Conservation (phyloP, 805 yeast species). For the Cyberlindnera galapagoensis region DNA sequence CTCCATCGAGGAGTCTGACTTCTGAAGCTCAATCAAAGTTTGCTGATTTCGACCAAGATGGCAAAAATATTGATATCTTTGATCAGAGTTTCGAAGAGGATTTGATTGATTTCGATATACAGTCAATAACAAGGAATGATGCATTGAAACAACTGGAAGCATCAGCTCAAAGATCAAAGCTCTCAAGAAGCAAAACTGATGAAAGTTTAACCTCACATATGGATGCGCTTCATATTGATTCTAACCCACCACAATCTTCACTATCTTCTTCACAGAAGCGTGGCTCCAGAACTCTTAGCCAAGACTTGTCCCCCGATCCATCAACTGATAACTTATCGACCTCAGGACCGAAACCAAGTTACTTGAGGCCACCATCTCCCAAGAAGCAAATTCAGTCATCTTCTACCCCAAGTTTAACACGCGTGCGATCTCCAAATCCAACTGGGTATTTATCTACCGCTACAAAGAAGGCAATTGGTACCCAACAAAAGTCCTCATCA, state of each 20-base stretch:
- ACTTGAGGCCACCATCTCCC: too few species aligned
- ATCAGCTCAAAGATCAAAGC: constrained; percentile 15
- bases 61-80: constrained; percentile 18
- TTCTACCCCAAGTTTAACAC: too few species aligned
- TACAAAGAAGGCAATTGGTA: constrained; percentile 4
- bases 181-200: constrained; percentile 12
- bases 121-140: constrained; percentile 18
- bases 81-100: constrained; percentile 22
- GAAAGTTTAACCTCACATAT: constrained; percentile 7
- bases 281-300: too few species aligned
- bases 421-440: constrained; percentile 1
- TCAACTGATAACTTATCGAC: too few species aligned
- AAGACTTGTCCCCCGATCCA: too few species aligned
- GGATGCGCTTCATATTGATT: not conserved
- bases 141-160: constrained; percentile 23
- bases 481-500: constrained; percentile 9
- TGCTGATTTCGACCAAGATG: too few species aligned
- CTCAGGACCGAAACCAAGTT: too few species aligned
- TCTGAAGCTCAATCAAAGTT: constrained; percentile 3
- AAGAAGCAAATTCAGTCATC: too few species aligned
- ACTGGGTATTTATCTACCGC: not conserved
- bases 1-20: constrained; percentile 18
- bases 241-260: constrained; percentile 1
- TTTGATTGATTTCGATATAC: constrained; percentile 15
- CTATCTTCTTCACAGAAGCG: constrained; percentile 1